A percentile compares a stretch with the other conserved stretches of the same genome.
phyloP scores from a whole-genome alignment of 75 land plant genomes.

The Sequoiadendron giganteum region DNA sequence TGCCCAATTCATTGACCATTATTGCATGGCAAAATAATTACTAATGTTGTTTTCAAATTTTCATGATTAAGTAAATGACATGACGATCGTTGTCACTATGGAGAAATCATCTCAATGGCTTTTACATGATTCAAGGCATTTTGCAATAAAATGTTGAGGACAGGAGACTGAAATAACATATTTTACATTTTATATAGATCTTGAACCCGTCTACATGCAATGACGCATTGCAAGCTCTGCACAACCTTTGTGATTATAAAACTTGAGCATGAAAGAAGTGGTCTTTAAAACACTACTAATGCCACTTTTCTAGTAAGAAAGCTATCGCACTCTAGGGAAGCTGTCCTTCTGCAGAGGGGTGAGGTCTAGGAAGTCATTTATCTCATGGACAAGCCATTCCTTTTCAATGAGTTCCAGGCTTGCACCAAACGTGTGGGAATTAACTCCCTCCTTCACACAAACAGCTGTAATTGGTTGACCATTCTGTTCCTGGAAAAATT shows the following conservation, averaged over 20 bases:
- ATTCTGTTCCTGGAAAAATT: slow-evolving; percentile 19
- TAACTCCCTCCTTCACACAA: slow-evolving; percentile 28
- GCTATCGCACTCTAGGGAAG: neutral
- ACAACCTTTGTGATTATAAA: neutral
- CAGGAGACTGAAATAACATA: neutral
- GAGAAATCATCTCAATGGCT: neutral
- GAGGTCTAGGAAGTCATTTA: slow-evolving; percentile 24
- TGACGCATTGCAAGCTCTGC: neutral
- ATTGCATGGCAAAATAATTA: neutral
- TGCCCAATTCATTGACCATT: neutral
- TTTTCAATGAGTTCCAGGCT: slow-evolving; percentile 29
- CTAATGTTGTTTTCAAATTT: too few species aligned
- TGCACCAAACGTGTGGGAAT: slow-evolving; percentile 32
- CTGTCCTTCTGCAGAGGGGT: neutral
- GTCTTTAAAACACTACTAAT: neutral
- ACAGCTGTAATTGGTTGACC: slow-evolving; percentile 25
- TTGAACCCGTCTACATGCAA: neutral
- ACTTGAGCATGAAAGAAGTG: neutral
- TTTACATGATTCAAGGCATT: neutral
- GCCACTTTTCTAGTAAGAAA: neutral
- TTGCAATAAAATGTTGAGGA: neutral
- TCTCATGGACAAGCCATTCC: slow-evolving; percentile 44
- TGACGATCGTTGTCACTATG: neutral
- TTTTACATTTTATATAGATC: neutral
- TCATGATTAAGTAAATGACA: neutral